Evolutionary conservation across 2,329 filamentous ascomycete genomes (phyloP), one percentile per base, ranked within the genome.

Genomic region (Onygenales sp.): DNA sequence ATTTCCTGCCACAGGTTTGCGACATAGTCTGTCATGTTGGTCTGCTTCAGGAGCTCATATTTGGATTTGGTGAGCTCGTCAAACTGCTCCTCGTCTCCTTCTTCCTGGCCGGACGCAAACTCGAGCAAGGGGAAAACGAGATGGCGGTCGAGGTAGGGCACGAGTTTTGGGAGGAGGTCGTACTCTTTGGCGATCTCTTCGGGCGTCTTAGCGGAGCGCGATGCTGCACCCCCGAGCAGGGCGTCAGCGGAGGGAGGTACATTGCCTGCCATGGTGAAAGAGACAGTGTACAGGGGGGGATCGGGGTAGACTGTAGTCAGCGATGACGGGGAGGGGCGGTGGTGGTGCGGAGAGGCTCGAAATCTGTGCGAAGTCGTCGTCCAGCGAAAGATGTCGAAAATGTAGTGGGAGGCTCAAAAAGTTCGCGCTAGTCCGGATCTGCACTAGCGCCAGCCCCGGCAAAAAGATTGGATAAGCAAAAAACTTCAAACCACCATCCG

Each of bases 21-120:
- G 52, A 97, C 88, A 70, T 95, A 98, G 74, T 98, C 93, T 65
- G 87, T 93, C 93, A 98, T 98, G 79, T 97, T 96, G 66, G 93
- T 97, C 71, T 90, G 85, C 77, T 95, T 92, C 62, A 98, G 83
- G 55, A 98, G 84, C 74, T 92, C 86, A 72, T 92, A 95, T 74
- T 95, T 95, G 64, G 90, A 84, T 68, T 87, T 83, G 58, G 86
- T 85, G 64, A 95, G 85, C 70, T 91, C 85, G 64, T 78, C 78
- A 53, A 63, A 59, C 13, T 62, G 81, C 74, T 72, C 79, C 65
- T 79, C 81, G 62, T 83, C 81, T 66, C 90, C 87, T 70, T 90
- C 85, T 61, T 95, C 86, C 70, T 88, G 84, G 67, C 86, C 84
- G 66, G 85, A 85, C 65, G 87, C 81, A 74, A 95, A 96, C 76